Conservation (phyloP, 306 rosid genomes). For the Mucuna pruriens region DNA sequence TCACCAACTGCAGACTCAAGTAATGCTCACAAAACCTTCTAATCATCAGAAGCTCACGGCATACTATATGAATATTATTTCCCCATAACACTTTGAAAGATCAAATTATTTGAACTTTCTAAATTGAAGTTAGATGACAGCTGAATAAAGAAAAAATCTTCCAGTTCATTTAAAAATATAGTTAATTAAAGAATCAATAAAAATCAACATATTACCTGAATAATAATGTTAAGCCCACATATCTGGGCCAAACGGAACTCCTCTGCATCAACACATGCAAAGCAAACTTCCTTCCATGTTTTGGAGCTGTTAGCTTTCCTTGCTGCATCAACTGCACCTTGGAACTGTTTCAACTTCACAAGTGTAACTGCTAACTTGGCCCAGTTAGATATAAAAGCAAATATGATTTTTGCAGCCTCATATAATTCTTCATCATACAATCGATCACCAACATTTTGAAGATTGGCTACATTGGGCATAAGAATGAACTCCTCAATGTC, state of each 20-base stretch:
- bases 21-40: conserved; percentile 13
- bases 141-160: conserved; percentile 14
- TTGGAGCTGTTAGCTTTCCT: conserved; percentile 98
- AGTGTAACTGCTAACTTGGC: conserved; percentile 96
- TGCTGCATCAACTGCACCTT: conserved; percentile 99
- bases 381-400: conserved; percentile 95
- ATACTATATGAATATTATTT: conserved; percentile 22
- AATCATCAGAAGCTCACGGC: conserved; percentile 18
- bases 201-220: conserved; percentile 68
- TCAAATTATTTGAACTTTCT: conserved; percentile 14
- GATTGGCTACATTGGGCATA: conserved; percentile 99
- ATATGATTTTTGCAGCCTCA: conserved; percentile 98
- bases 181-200: background rate
- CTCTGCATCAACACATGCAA: conserved; percentile 99
- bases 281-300: conserved; percentile 99
- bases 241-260: conserved; percentile 99
- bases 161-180: conserved; percentile 7
- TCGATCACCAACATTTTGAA: conserved; percentile 94
- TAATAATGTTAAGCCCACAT: conserved; percentile 95
- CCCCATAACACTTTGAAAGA: conserved; percentile 21
- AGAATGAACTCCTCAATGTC: conserved; percentile 98
- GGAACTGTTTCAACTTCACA: conserved; percentile 93
- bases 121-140: background rate
- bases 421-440: conserved; percentile 92
- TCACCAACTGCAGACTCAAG: background rate